Conservation (phyloP, 2,329 filamentous ascomycete species). For the Helminthosporium solani region DNA sequence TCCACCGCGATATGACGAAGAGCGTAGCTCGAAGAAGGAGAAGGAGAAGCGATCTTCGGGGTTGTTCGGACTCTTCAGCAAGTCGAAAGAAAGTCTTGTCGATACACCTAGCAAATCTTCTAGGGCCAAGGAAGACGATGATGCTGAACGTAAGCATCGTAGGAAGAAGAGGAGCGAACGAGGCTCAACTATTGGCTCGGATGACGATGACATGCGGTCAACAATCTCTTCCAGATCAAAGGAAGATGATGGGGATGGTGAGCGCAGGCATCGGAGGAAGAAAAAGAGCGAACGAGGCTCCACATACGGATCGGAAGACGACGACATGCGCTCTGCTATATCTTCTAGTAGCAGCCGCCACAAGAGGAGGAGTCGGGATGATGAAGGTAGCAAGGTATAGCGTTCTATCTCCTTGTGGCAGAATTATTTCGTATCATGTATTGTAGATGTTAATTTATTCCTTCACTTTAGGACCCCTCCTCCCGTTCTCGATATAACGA, state of each 20-base stretch:
- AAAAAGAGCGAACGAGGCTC: constrained; percentile 45
- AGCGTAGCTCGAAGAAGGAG: constrained; percentile 35
- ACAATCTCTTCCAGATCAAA: constrained; percentile 28
- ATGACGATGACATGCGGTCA: constrained; percentile 41
- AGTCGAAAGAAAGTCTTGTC: constrained; percentile 43
- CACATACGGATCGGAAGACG: constrained; percentile 42
- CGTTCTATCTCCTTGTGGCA: constrained; percentile 32
- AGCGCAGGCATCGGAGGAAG: constrained; percentile 49
- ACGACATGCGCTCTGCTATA: constrained; percentile 30
- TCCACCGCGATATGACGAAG: constrained; percentile 44
- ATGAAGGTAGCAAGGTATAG: constrained; percentile 43
- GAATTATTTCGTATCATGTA: constrained; percentile 20
- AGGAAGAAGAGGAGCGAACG: constrained; percentile 48
- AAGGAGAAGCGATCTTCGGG: constrained; percentile 49
- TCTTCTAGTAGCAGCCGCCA: constrained; percentile 41
- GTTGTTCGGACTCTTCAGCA: constrained; percentile 50
- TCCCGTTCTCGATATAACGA: constrained; percentile 33
- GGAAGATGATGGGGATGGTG: constrained; percentile 45
- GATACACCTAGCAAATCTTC: constrained; percentile 33
- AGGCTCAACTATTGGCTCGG: constrained; percentile 42
- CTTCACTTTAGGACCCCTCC: constrained; percentile 31
- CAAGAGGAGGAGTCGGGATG: constrained; percentile 44
- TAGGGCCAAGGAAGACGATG: constrained; percentile 40
- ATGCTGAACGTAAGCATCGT: constrained; percentile 45
- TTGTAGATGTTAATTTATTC: constrained; percentile 13